These are phyloP conservation scores for Annona squamosa DNA, from an alignment of 164 flowering plant species.

Conservation along the genomic window DNA sequence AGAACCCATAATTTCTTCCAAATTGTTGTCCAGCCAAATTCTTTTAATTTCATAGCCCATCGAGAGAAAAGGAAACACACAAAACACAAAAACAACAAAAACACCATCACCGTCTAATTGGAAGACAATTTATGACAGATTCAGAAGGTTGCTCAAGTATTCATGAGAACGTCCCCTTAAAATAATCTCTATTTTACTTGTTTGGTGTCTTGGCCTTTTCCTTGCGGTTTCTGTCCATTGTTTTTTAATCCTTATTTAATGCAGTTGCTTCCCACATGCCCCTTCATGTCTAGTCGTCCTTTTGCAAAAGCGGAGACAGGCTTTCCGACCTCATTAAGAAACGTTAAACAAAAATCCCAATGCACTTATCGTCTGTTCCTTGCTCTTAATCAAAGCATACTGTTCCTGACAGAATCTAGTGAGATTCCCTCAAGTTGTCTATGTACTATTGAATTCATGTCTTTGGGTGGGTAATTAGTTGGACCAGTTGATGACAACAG, in stretches of 20 bases:
- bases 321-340: constrained; percentile 1
- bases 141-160: not conserved
- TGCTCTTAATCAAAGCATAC: not conserved
- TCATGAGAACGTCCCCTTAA: not conserved
- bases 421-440: too few species aligned
- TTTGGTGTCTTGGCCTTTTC: not conserved
- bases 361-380: constrained; percentile 1
- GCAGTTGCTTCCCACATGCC: constrained; percentile 6
- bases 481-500: too few species aligned
- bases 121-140: not conserved
- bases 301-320: not conserved
- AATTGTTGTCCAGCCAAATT: not conserved
- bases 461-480: too few species aligned
- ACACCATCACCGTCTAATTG: not conserved
- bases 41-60: not conserved
- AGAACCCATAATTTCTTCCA: not conserved
- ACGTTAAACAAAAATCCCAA: constrained; percentile 3
- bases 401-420: not conserved
- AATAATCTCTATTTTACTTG: constrained; percentile 2
- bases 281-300: not conserved
- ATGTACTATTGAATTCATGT: too few species aligned
- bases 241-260: not conserved
- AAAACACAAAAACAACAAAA: not conserved
- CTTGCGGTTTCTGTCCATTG: not conserved
- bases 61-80: not conserved